Evolutionary conservation across 495 filamentous ascomycete genomes (phyloP).

Genomic region (Halenospora varia): DNA sequence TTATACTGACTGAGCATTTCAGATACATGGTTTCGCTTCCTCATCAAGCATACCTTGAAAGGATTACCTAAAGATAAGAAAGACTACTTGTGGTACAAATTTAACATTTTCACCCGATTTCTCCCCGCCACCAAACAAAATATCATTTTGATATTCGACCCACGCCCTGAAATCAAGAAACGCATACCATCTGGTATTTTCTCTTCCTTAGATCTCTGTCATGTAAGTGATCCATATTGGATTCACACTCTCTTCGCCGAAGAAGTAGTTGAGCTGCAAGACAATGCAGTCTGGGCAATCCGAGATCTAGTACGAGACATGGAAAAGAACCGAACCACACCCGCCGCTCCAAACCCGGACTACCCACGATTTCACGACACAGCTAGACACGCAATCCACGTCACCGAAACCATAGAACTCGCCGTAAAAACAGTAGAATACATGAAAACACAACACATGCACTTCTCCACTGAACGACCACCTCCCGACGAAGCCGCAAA

Average conservation of each 20-base stretch:
- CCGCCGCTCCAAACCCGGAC: constrained; percentile 26
- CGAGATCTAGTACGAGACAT: neutral
- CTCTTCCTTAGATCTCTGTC: too few species aligned
- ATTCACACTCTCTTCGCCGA: neutral
- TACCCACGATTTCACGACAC: constrained; percentile 42
- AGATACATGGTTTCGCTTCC: neutral
- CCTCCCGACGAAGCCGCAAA: constrained; percentile 15
- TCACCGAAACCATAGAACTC: constrained; percentile 40
- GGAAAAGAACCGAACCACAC: neutral
- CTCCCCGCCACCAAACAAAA: neutral
- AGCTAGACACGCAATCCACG: constrained; percentile 43
- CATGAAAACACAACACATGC: constrained; percentile 11
- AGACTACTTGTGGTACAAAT: neutral
- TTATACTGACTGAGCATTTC: neutral
- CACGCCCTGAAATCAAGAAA: neutral
- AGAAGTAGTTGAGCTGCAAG: constrained; percentile 19
- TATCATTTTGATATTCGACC: too few species aligned
- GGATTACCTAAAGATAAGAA: neutral
- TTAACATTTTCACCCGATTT: neutral
- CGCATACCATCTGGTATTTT: too few species aligned
- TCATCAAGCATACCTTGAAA: neutral
- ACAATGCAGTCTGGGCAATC: neutral
- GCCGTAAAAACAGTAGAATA: constrained; percentile 31
- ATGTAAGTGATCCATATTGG: neutral
- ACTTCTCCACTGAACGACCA: neutral